Base-by-base conservation (phyloP, 768 basidiomycete species). In the Pilatotrama ljubarskyi region DNA sequence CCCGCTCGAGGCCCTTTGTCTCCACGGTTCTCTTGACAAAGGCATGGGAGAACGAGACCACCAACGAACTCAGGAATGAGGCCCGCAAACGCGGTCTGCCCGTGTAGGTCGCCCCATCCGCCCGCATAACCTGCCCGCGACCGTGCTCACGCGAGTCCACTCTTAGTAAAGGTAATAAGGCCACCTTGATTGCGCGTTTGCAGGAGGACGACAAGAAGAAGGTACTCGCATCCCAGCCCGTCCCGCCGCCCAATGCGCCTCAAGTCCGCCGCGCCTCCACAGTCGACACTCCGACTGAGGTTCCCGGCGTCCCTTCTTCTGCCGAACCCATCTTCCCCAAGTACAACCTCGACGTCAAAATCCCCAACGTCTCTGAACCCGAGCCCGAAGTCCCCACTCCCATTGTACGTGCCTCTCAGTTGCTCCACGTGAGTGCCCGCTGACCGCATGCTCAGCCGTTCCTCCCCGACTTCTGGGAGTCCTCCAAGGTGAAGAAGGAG, bases 81-180 rank as follows among this genome's bases (percentile, higher is more conserved):
- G 81, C 83, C 47, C 85, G 75, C 68, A 66, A 68, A 42, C 83
- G 85, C 55, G 84, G 84, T 53, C 70, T 89, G 36, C 76, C 85
- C 44, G 71, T 75, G 86, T 86, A 73, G 38, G 71, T 69, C 42
- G 53, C 50, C 14, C 25, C 46, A 26, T 60, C 25, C 41, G n/a
- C 40, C 29, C 29, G 29, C 29, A 32, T n/a, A n/a, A n/a, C n/a
- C n/a, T 47, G 17, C 54, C 50, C 22, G 37, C 58, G 36, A 5
- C 46, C 54, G 43, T 56, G 38, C 56, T 61, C 67, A 48, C 63
- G 47, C 44, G 26, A 55, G 42, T 22, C 25, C 38, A 40, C 49
- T 48, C 20, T 53, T 64, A 88, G 87, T 24, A 80, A 74, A 61
- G 87, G 86, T 2, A 84, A 77, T 71, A 90, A 88, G 70, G 73